Evolutionary conservation across 116 monocot genomes (phyloP), one percentile per base, ranked within the genome.

Genomic region (Zostera marina): DNA sequence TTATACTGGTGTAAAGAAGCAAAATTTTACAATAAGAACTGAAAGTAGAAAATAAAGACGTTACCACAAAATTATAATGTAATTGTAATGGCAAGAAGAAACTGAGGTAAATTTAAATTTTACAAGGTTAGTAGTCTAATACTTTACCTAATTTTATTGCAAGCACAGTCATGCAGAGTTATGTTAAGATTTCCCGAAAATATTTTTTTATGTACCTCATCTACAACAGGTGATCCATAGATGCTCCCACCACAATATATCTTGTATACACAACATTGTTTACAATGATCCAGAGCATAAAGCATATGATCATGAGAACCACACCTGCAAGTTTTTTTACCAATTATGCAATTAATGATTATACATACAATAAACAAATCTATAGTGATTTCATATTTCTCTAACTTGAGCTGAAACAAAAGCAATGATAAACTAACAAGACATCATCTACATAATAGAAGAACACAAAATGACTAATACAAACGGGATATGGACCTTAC

Each of bases 141-240:
- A 32, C 32, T 32, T 32, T 32, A 32, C 5, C 32, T 5, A 17
- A 48, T 48, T 17, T 48, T 48, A 15, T 15, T 0, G 5, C 47
- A 48, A 3, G 17, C n/a, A n/a, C n/a, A n/a, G n/a, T n/a, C n/a
- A n/a, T 48, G 7, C 14, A 48, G 16, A n/a, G 11, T 15, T 17
- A 45, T 45, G 0, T 21, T 10, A 22, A 7, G 11, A 10, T 53
- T 55, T 25, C 11, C 13, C 5, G 7, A 32, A 55, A n/a, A 32
- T 26, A 26, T 14, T 24, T 11, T 14, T 24, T 11, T 26, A 56
- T 60, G 53, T 62, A 93, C 77, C 71, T 52, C 51, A 69, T 94
- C 94, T 22, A 94, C 75, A 42, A 69, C 67, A 69, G 94, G 94
- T 55, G 94, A 88, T 62, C 84, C 84, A 75, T 81, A 94, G 49